These are phyloP conservation scores for Fusarium sp. DNA, from an alignment of 2,329 filamentous ascomycete species.

Conservation along the genomic window DNA sequence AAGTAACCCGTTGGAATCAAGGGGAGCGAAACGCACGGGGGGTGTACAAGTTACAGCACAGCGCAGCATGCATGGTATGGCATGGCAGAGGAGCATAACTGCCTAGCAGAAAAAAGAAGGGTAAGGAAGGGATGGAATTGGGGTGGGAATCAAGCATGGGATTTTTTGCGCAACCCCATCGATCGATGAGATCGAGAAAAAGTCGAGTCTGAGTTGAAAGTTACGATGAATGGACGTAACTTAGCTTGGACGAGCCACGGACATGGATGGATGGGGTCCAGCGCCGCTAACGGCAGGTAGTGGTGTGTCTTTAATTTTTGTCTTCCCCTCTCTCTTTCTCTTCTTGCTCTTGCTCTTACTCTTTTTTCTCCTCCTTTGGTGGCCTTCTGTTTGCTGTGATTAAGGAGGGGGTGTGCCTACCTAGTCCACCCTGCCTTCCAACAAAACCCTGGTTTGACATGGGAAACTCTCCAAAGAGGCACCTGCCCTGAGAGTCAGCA, in stretches of 20 bases:
- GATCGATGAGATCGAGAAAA: slow-evolving; percentile 53
- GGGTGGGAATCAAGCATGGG: slow-evolving; percentile 45
- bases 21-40: slow-evolving; percentile 29
- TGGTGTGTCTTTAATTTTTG: slow-evolving; percentile 25
- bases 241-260: slow-evolving; percentile 33
- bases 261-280: slow-evolving; percentile 19
- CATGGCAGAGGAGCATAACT: not conserved
- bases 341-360: not conserved
- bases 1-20: slow-evolving; percentile 33
- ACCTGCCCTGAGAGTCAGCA: slow-evolving; percentile 39
- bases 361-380: not conserved
- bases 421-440: slow-evolving; percentile 5
- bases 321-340: not conserved
- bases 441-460: slow-evolving; percentile 17
- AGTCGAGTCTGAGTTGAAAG: slow-evolving; percentile 32
- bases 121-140: slow-evolving; percentile 39
- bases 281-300: slow-evolving; percentile 18
- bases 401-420: slow-evolving; percentile 2
- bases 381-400: not conserved
- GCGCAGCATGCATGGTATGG: not conserved
- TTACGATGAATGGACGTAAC: slow-evolving; percentile 33
- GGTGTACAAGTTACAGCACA: slow-evolving; percentile 9
- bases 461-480: slow-evolving; percentile 28
- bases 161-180: slow-evolving; percentile 50
- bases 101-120: slow-evolving; percentile 18